Evolutionary conservation across 176 grass and related monocot genomes (phyloP), one percentile per base, ranked within the genome.

Genomic region (Elaeis guineensis): DNA sequence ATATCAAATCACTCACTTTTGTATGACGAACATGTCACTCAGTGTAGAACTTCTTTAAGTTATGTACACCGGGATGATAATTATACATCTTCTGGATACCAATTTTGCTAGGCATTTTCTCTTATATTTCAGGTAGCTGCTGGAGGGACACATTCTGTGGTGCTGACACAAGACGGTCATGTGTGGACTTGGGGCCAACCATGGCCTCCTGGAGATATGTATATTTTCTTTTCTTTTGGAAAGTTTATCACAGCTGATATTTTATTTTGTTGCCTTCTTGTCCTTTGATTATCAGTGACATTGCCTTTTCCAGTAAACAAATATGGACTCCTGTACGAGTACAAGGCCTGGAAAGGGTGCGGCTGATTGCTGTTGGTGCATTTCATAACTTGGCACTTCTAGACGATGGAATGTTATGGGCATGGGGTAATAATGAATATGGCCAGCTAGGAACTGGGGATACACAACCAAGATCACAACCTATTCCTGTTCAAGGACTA

Each of bases 171-270:
- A 77, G 87, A 98, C 73, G 93, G 88, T 28, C 75, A 92, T 17
- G 87, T 92, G 59, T 98, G 93, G 93, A 89, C 87, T 55, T 92
- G 93, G 93, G 93, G 93, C 2, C 93, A 98, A 78, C 93, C 93
- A 59, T 98, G 93, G 88, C 88, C 93, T 58, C 93, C 87, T 22
- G 93, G 93, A 16, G 93, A 98, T 72, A 98, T 98, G 93, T 98
- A 91, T 57, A 61, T 55, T 30, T 59, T 60, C 50, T 17, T 70
- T 19, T 19, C 71, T 68, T 6, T 57, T 57, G 29, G 4, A 21
- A 25, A 67, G 15, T 28, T 67, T 67, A 51, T 35, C 9, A 44
- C 35, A 44, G 35, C 35, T 44, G 11, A 44, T 44, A 14, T 44
- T 44, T 14, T 44, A 14, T 14, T 14, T 44, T 44, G 35, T 44